Percentiles rank a stretch among this genome's conserved stretches.
These are phyloP conservation scores for Scedosporium minutisporum DNA, from an alignment of 2,329 filamentous ascomycete species.

Conservation along the genomic window DNA sequence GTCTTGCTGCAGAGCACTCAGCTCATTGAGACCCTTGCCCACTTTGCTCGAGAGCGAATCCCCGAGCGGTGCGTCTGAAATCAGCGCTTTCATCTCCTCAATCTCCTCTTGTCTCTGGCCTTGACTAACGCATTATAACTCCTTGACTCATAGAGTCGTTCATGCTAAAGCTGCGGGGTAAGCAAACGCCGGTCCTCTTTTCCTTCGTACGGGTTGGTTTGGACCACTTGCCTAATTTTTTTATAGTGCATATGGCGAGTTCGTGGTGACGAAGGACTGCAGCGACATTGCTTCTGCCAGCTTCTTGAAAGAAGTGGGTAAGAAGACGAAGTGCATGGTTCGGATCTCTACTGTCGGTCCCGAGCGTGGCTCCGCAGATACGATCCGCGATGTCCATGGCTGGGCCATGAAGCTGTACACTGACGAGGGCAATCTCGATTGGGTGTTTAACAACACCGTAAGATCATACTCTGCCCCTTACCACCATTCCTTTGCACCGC, in stretches of 20 bases:
- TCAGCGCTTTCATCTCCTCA: no score
- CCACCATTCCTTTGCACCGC: no score
- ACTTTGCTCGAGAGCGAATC: conserved; percentile 42
- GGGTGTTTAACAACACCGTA: conserved; percentile 63
- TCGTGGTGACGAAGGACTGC: conserved; percentile 34
- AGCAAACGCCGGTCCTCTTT: no score
- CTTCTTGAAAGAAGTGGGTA: conserved; percentile 51
- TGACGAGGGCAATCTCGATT: conserved; percentile 62
- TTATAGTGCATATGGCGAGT: conserved; percentile 14
- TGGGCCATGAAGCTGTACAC: conserved; percentile 61
- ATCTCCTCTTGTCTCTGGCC: no score
- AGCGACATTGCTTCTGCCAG: conserved; percentile 44
- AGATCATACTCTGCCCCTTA: no score
- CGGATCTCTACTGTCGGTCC: conserved; percentile 71
- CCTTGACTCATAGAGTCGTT: no score
- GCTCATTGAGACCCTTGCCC: conserved; percentile 50
- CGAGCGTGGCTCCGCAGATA: conserved; percentile 62
- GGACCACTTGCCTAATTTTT: no score
- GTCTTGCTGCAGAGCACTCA: conserved; percentile 32
- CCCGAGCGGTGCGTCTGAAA: conserved; percentile 38
- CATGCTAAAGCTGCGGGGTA: no score
- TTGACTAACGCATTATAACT: no score
- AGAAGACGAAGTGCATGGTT: conserved; percentile 56
- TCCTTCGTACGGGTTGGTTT: no score
- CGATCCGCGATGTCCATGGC: conserved; percentile 45